phyloP scores from a whole-genome alignment of 1,284 basidiomycete species.

The Cryptococcus neoformans region DNA sequence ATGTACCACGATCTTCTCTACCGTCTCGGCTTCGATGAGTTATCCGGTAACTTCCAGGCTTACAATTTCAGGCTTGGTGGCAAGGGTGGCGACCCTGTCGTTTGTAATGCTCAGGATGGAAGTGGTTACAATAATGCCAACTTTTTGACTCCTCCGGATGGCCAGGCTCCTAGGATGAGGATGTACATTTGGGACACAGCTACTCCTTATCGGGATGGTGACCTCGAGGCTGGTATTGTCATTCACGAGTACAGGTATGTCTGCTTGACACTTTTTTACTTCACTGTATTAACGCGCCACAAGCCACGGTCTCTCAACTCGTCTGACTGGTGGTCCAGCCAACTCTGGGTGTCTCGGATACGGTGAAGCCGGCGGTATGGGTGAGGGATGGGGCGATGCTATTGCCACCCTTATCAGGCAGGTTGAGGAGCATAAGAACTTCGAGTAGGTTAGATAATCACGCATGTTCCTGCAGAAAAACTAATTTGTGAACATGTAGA shows the following conservation, averaged over 20 bases:
- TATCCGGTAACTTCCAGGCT: constrained; percentile 91
- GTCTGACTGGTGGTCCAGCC: constrained; percentile 87
- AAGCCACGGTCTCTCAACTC: constrained; percentile 83
- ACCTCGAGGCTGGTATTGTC: constrained; percentile 90
- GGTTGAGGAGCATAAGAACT: constrained; percentile 61
- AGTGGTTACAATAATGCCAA: constrained; percentile 75
- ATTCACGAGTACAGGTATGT: constrained; percentile 67
- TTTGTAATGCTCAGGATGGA: constrained; percentile 92
- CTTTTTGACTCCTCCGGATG: constrained; percentile 56
- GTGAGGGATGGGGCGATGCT: constrained; percentile 71
- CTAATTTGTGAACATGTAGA: constrained; percentile 34
- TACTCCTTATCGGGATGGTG: constrained; percentile 86
- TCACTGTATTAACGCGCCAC: constrained; percentile 16
- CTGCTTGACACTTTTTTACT: neutral
- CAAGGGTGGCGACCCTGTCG: constrained; percentile 79
- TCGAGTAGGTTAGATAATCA: constrained; percentile 8
- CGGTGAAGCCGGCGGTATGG: constrained; percentile 96
- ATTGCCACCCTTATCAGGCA: constrained; percentile 80
- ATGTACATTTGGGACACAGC: constrained; percentile 97
- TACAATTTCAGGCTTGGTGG: constrained; percentile 92
- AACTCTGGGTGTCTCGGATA: constrained; percentile 93
- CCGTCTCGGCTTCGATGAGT: constrained; percentile 85
- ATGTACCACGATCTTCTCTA: constrained; percentile 56
- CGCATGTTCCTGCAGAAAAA: constrained; percentile 4
- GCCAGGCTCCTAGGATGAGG: constrained; percentile 80